Evolutionary conservation across 768 basidiomycete species (phyloP).

Genomic region (Coprinellus aureogranulatus): DNA sequence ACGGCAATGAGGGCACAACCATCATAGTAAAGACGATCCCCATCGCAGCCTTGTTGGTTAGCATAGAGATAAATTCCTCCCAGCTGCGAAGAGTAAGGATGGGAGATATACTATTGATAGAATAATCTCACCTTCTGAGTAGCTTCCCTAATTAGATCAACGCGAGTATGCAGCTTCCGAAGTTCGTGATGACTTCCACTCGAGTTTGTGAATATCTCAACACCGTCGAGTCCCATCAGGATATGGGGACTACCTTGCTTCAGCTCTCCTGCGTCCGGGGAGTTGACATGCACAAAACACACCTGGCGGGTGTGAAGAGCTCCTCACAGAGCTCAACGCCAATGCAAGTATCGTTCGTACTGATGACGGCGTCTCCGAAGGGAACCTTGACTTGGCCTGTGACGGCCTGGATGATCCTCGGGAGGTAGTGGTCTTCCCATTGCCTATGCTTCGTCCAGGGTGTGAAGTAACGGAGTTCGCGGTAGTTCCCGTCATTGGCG

Average conservation of each 20-base stretch:
- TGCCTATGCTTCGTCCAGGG: conserved; percentile 90
- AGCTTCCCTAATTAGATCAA: conserved; percentile 96
- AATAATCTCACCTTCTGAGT: conserved; percentile 72
- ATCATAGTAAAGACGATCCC: conserved; percentile 96
- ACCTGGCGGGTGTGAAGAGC: conserved; percentile 95
- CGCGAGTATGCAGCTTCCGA: conserved; percentile 86
- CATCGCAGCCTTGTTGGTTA: conserved; percentile 98
- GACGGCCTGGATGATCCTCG: conserved; percentile 81
- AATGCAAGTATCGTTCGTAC: conserved; percentile 92
- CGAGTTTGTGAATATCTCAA: conserved; percentile 98
- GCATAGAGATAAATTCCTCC: conserved; percentile 98
- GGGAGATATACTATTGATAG: neutral
- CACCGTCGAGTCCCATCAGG: conserved; percentile 95
- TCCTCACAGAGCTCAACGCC: conserved; percentile 98
- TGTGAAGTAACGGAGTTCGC: conserved; percentile 85
- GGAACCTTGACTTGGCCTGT: conserved; percentile 92
- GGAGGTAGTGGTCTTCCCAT: conserved; percentile 90
- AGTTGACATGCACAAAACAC: conserved; percentile 33
- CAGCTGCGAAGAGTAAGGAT: conserved; percentile 50
- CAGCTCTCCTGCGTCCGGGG: neutral
- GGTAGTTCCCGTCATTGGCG: conserved; percentile 97
- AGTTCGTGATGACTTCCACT: conserved; percentile 98
- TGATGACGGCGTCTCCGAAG: conserved; percentile 93
- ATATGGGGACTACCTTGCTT: conserved; percentile 78
- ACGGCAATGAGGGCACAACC: conserved; percentile 95